Evolutionary conservation across 768 basidiomycete species (phyloP).

Genomic region (Hygrocybe coccinea): DNA sequence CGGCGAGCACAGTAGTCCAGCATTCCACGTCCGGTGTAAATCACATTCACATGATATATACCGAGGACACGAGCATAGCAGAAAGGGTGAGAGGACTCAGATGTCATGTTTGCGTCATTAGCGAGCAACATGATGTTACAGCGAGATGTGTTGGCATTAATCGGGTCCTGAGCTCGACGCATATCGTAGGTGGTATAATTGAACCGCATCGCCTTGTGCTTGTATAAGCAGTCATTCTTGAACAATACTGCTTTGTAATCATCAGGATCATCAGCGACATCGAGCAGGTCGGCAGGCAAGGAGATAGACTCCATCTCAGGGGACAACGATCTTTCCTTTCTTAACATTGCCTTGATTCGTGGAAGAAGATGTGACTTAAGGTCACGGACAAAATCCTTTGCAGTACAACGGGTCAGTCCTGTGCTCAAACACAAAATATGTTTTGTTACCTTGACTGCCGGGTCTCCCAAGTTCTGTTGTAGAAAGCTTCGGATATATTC

Average conservation of each 20-base stretch:
- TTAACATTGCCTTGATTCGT: conserved; percentile 3
- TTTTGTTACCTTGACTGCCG: conserved; percentile 7
- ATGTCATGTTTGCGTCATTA: neutral
- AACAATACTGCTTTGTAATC: conserved; percentile 9
- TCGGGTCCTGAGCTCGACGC: conserved; percentile 17
- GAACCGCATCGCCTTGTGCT: conserved; percentile 17
- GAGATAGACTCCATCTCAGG: neutral
- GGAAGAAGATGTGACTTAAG: conserved; percentile 25
- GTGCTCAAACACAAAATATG: neutral
- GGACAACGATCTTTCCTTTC: neutral
- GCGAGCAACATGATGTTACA: conserved; percentile 23
- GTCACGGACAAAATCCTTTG: conserved; percentile 24
- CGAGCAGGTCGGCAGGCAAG: neutral
- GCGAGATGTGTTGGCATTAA: conserved; percentile 12
- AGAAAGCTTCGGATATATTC: neutral
- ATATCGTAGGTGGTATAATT: conserved; percentile 34
- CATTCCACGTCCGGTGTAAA: conserved; percentile 4
- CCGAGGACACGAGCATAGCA: conserved; percentile 29
- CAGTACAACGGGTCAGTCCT: neutral
- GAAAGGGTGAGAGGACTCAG: conserved; percentile 21
- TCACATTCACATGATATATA: conserved; percentile 26
- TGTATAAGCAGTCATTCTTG: conserved; percentile 17
- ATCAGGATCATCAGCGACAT: conserved; percentile 7
- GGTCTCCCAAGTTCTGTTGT: conserved; percentile 1
- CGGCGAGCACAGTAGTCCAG: neutral